Base-by-base conservation (phyloP, 1,139 yeast genomes). In the Diutina catenulata region DNA sequence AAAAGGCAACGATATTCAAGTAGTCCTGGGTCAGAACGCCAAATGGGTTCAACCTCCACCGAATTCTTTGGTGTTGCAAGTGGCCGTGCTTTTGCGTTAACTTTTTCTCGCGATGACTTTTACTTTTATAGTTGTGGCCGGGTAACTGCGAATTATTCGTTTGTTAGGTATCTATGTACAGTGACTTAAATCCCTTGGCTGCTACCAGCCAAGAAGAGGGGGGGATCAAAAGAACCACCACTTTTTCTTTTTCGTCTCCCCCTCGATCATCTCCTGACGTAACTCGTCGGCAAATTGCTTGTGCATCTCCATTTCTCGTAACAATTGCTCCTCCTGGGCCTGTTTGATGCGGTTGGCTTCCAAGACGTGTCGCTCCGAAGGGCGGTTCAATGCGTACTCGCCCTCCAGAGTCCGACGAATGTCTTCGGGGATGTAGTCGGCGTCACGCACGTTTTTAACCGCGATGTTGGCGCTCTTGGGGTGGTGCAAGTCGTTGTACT, bases 11-110 rank as follows among this genome's bases (percentile, higher is more conserved):
- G 59, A 66, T 69, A 72, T 69, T 68, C 80, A 68, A 65, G 64
- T 65, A 66, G 80, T 78, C 84, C 75, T 78, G 86, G 86, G 83
- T 64, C 82, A 66, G 74, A 68, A 69, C 74, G 75, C 76, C 76
- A 63, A 64, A 64, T 57, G 76, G 76, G 76, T 71, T 70, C 81
- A 76, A 74, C 84, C 84, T 77, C 82, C 59, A 71, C 69, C 75
- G 72, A 70, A 74, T 70, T 78, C 81, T 66, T 69, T 73, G 59
- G 57, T 67, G 76, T 63, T 64, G 74, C 63, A 68, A 66, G 61
- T 66, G 80, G 68, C 82, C 71, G 84, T 76, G 75, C 63, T 60
- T 71, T 73, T 70, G 82, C 82, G 82, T 76, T 74, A 64, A 49
- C 10, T 27, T 27, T 27, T 27, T 27, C 4, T 7, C 7, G 29